Evolutionary conservation across 306 rosid species (phyloP).

Genomic region (Urtica urens): DNA sequence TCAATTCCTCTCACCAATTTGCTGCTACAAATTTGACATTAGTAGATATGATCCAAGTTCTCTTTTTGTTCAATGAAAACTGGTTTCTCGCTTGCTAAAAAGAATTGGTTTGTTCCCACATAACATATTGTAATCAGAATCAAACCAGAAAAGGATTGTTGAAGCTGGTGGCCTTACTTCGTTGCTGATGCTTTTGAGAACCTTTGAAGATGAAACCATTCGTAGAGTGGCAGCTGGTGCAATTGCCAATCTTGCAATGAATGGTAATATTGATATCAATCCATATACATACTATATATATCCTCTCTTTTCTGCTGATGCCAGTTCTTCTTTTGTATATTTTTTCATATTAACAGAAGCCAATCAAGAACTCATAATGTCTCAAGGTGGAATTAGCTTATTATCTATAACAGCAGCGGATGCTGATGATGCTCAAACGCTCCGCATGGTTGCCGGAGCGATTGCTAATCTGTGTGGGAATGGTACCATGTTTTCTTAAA

Average conservation of each 20-base stretch:
- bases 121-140: conserved; percentile 57
- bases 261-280: conserved; percentile 34
- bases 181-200: conserved; percentile 90
- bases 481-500: conserved; percentile 43
- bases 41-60: not conserved
- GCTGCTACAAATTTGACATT: conserved; percentile 7
- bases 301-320: conserved; percentile 4
- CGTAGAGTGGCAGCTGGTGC: conserved; percentile 99
- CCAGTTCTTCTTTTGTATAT: conserved; percentile 10
- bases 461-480: conserved; percentile 94
- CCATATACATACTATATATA: not conserved
- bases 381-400: conserved; percentile 88
- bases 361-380: conserved; percentile 90
- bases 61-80: conserved; percentile 10
- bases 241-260: conserved; percentile 97
- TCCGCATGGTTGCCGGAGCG: conserved; percentile 98
- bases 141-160: conserved; percentile 85
- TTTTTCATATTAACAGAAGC: conserved; percentile 45
- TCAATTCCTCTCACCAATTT: conserved; percentile 5
- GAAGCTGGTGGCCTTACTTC: conserved; percentile 96
- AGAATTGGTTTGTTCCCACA: conserved; percentile 16
- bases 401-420: conserved; percentile 84
- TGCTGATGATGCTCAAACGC: conserved; percentile 97
- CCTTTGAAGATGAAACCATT: conserved; percentile 90
- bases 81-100: too few species aligned